Base-by-base conservation (phyloP, 306 rosid species). In the Senna siamea region DNA sequence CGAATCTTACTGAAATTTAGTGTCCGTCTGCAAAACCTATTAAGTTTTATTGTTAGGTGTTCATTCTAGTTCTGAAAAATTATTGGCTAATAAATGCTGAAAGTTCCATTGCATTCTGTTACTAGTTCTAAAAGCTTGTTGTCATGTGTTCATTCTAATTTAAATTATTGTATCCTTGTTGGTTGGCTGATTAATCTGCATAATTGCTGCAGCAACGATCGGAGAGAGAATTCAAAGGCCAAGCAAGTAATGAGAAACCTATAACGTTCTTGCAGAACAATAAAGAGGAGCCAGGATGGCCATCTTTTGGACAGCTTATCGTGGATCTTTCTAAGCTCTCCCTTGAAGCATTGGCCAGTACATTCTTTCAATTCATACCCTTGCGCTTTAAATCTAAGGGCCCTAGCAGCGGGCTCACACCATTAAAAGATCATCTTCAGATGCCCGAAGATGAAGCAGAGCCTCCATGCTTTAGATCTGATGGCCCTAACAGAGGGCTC, bases 271-370 rank as follows among this genome's bases (percentile, higher is more conserved):
- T 69, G 28, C 90, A 86, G 70, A 81, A 74, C 61, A 52, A 73
- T 50, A 92, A 94, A 87, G 99, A 88, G 66, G 99, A 90, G 56
- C 96, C 93, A 0, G 94, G 97, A 74, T 92, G 96, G 99, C 97
- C 96, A 12, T 94, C 96, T 77, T 86, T 92, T 7, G 88, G 95
- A 52, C 99, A 85, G 73, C 95, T 89, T 61, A 20, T 88, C 7
- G 46, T 70, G 26, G 97, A 94, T 69, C 93, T 94, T 76, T 89
- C 85, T 58, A 92, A 94, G 86, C 69, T 88, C 64, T 87, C 88
- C 19, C 47, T 88, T 43, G 95, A 90, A 53, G 84, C 85, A 10
- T 34, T 92, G 82, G 79, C 59, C 10, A 65, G 83, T 18, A 53
- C 70, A 13, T 78, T 89, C 75, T 75, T 43, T 73, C 88, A 81